Base-by-base conservation (phyloP, 495 filamentous ascomycete species). In the Cryomyces antarcticus region DNA sequence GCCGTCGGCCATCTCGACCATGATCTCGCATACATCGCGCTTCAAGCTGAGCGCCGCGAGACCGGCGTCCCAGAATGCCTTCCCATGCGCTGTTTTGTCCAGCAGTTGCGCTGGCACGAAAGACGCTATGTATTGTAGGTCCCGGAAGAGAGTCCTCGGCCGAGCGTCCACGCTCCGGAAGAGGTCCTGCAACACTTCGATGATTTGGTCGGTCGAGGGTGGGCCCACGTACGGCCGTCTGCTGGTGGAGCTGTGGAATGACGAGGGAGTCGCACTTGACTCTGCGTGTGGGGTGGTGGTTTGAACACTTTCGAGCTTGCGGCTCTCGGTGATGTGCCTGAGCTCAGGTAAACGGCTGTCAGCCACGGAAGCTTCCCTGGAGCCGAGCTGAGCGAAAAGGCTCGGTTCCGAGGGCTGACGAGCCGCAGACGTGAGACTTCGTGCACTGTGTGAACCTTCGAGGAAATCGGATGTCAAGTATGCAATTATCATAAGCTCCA, bases 51-150 rank as follows among this genome's bases (percentile, higher is more conserved):
- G 63, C 5, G 86, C 86, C 9, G 89, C 89, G 11, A 94, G 69
- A 2, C 80, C 82, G 33, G 87, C 82, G 55, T 97, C 84, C 74
- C 92, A 85, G 59, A 96, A 97, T 0, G 89, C 85, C 48, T 88
- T 93, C 31, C 84, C 88, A 33, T 77, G 73, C 41, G 87, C 80
- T 0, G 79, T 88, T 49, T 82, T 80, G 62, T 89, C 86, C 9
- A 97, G 69, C 6, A 81, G 74, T 5, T 76, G 69, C 6, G 76
- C 64, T 5, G 89, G 81, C 27, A 95, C 79, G 53, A 97, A 93
- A 0, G 89, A 77, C 4, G 88, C 84, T 49, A 97, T 93, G 55
- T 82, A 94, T 54, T 97, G 89, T 6, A 97, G 63, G 55, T 97
- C 89, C 28, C 89, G 82, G 66, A 94, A 96, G 0, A 97, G 68